Base-by-base conservation (phyloP, 2,329 filamentous ascomycete genomes). In the Phoma sp. region DNA sequence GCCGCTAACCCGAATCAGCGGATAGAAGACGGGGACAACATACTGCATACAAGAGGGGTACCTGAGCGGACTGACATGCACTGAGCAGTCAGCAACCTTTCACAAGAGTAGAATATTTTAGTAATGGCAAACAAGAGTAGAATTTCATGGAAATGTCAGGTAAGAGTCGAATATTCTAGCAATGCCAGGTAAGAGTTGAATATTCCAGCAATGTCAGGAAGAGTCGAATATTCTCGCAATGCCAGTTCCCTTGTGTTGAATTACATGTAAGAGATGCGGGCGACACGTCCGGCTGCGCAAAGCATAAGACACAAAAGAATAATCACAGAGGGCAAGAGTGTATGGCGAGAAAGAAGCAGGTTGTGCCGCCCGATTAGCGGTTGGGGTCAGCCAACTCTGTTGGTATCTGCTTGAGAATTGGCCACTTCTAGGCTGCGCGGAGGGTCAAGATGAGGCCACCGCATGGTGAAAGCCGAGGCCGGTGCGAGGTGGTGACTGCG, bases 351-450 rank as follows among this genome's bases (percentile, higher is more conserved):
- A 29, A 3, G 15, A 40, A 40, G 5, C 22, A 31, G 19, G 29
- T 29, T 9, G 27, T 25, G 40, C 35, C n/a, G 38, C 29, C 27
- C 39, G 25, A 35, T 35, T 7, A 19, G 15, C 21, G 5, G 25
- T 12, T 21, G 8, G 45, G 19, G 6, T 41, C 46, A 32, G 22
- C 46, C 19, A 45, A 45, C 45, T 3, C n/a, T 40, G 22, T 6
- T 24, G 22, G 22, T 27, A 33, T 31, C 19, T 13, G 22, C 38
- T 27, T 19, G 38, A 37, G 12, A 37, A 17, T 19, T 38, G 40
- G 36, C 51, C 45, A 45, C 51, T 50, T 31, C 22, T 50, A 41
- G 46, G 35, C 29, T 29, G 25, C 9, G 6, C 25, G 4, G 25
- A 10, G 25, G 12, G 10, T 4, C 4, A 4, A 15, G 4, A 6